Evolutionary conservation across 164 flowering plant genomes (phyloP), one percentile per base, ranked within the genome.

Genomic region (Buxus sempervirens): DNA sequence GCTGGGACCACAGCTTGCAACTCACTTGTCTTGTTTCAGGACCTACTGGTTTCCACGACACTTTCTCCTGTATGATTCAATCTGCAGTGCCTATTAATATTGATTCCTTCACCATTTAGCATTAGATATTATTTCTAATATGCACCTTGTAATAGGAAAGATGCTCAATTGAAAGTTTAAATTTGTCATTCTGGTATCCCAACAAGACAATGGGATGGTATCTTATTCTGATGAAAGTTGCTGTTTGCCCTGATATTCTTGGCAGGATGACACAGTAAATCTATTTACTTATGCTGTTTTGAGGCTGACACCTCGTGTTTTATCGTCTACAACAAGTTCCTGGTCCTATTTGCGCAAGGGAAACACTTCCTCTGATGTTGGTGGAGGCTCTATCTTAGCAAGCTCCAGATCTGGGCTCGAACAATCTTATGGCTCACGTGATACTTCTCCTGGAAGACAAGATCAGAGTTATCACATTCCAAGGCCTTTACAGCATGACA

Each of bases 1-100:
- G 82, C 82, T 63, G 96, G 91, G 72, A 86, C 67, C 60, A 53
- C 79, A 38, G 61, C 75, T 3, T 90, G 99, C 85, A 78, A 82
- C 79, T 96, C 99, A 18, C 66, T 96, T 65, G 70, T 90, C 71
- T 78, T 96, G 78, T 96, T 87, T 78, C 98, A 96, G 68, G 96
- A 96, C 77, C 76, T 96, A 69, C 89, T 96, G 65, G 99, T 96
- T 67, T 96, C 99, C n/a, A 84, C 99, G 48, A 88, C 91, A 10
- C 91, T 96, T 76, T 79, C 91, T 71, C 95, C 96, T 70, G 99
- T 96, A 96, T 72, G 90, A 51, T 74, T 80, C 71, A 59, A 67
- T 76, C 73, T 73, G 41, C 25, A 38, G 20, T 67, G 41, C 62
- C 54, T 20, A 48, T 25, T 75, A 13, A 27, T 19, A n/a, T 66